Percentiles rank a stretch among this genome's conserved stretches.
Evolutionary conservation across 768 basidiomycete genomes (phyloP).

Genomic region (Kwoniella mangroviensis): DNA sequence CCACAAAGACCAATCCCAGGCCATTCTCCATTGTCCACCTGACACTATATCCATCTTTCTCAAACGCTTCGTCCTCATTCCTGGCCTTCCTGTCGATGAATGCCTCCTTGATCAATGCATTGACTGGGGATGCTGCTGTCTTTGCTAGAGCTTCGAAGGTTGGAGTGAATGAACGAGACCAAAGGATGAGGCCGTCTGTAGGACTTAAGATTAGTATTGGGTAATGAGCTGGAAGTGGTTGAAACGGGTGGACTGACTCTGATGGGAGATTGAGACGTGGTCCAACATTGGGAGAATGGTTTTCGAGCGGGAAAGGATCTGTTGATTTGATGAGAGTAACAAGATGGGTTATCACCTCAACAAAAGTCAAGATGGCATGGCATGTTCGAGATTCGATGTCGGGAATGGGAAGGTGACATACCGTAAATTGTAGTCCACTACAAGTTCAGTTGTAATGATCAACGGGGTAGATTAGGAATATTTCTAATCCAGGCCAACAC

Average conservation of each 20-base stretch:
- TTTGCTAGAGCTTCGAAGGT: conserved; percentile 72
- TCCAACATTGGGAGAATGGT: conserved; percentile 71
- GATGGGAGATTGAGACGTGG: conserved; percentile 93
- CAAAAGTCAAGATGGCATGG: too few species aligned
- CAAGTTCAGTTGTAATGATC: too few species aligned
- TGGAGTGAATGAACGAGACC: conserved; percentile 94
- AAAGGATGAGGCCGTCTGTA: conserved; percentile 86
- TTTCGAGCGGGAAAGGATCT: too few species aligned
- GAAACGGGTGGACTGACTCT: conserved; percentile 63
- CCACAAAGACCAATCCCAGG: conserved; percentile 94
- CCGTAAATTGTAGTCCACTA: too few species aligned
- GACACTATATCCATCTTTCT: conserved; percentile 91
- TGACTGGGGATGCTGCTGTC: conserved; percentile 79
- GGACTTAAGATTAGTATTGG: background rate
- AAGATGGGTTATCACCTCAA: too few species aligned
- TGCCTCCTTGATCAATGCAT: conserved; percentile 84
- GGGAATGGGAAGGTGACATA: too few species aligned
- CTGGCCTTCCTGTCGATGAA: conserved; percentile 76
- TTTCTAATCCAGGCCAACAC: too few species aligned
- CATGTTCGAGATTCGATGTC: too few species aligned
- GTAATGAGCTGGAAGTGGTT: background rate
- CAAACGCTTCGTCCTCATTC: conserved; percentile 74
- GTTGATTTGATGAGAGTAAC: too few species aligned
- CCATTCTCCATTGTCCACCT: conserved; percentile 96
- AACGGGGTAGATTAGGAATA: too few species aligned